Conservation (phyloP, 116 monocot genomes). For the Papilionanthe hybrid region DNA sequence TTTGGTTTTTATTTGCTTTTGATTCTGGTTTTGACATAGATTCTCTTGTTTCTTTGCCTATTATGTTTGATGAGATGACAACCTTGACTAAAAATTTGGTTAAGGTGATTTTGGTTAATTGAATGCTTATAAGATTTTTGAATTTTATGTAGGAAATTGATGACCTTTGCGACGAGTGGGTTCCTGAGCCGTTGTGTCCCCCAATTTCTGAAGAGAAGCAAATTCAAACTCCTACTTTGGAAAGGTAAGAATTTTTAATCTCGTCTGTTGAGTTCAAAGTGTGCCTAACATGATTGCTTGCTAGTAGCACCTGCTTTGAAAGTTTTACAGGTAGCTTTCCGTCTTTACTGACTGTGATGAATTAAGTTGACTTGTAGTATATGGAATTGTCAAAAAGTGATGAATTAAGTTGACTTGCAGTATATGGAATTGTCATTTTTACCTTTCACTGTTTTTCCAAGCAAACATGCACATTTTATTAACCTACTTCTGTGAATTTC, state of each 20-base stretch:
- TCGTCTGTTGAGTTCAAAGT: not conserved
- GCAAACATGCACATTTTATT: not conserved
- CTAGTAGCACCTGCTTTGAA: slow-evolving; percentile 1
- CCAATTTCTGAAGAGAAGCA: slow-evolving; percentile 72
- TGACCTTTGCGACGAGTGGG: slow-evolving; percentile 98
- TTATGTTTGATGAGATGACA: not conserved
- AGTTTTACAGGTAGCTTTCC: not conserved
- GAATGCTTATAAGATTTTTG: not conserved
- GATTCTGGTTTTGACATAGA: not conserved
- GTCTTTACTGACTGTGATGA: no score
- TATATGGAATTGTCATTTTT: not conserved
- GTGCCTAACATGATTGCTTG: not conserved
- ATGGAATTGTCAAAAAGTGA: no score
- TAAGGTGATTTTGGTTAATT: not conserved
- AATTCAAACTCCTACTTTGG: slow-evolving; percentile 47
- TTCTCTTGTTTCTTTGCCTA: not conserved
- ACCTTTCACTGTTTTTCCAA: not conserved
- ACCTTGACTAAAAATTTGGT: not conserved
- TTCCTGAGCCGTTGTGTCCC: slow-evolving; percentile 87
- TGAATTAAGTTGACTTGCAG: no score
- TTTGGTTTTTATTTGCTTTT: not conserved
- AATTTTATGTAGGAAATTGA: slow-evolving; percentile 67
- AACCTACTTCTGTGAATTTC: not conserved
- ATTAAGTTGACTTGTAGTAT: not conserved
- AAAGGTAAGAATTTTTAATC: slow-evolving; percentile 48